Conservation (phyloP, 2,329 filamentous ascomycete species). For the Parastagonospora nodorum region DNA sequence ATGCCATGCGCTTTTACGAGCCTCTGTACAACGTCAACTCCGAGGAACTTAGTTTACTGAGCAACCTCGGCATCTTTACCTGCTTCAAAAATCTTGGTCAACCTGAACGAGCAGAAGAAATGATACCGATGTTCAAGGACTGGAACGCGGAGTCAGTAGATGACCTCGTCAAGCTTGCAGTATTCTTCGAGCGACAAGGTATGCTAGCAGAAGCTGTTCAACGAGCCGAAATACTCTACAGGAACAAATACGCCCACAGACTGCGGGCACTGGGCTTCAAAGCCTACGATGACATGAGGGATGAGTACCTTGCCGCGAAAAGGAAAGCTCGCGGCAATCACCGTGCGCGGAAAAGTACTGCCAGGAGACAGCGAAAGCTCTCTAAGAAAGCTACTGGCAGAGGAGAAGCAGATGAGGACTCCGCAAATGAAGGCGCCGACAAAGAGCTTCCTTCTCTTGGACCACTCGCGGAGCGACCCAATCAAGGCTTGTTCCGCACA, state of each 20-base stretch:
- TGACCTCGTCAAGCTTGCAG: slow-evolving; percentile 78
- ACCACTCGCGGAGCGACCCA: slow-evolving; percentile 27
- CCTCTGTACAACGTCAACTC: slow-evolving; percentile 46
- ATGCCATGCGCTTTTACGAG: slow-evolving; percentile 64
- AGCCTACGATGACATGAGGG: slow-evolving; percentile 34
- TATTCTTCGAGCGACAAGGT: slow-evolving; percentile 75
- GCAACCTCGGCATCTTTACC: slow-evolving; percentile 48
- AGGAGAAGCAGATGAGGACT: slow-evolving; percentile 21
- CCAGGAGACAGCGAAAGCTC: slow-evolving; percentile 30
- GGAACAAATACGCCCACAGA: slow-evolving; percentile 58
- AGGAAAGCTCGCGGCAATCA: slow-evolving; percentile 36
- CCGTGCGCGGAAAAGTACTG: slow-evolving; percentile 30
- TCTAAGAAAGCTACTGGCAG: slow-evolving; percentile 30
- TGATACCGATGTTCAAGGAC: slow-evolving; percentile 75
- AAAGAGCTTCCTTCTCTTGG: slow-evolving; percentile 23
- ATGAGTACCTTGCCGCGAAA: slow-evolving; percentile 29
- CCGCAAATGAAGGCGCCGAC: slow-evolving; percentile 11
- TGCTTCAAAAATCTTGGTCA: slow-evolving; percentile 72
- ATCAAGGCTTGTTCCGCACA: slow-evolving; percentile 36
- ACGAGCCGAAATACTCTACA: slow-evolving; percentile 70
- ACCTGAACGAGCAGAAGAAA: slow-evolving; percentile 73
- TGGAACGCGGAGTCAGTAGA: slow-evolving; percentile 74
- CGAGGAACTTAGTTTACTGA: slow-evolving; percentile 34
- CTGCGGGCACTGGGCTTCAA: slow-evolving; percentile 52
- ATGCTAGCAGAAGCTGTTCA: slow-evolving; percentile 60